Percentiles rank a stretch among this genome's conserved stretches.
Conservation (phyloP, 1,139 yeast genomes). For the Geotrichum aggregatum region DNA sequence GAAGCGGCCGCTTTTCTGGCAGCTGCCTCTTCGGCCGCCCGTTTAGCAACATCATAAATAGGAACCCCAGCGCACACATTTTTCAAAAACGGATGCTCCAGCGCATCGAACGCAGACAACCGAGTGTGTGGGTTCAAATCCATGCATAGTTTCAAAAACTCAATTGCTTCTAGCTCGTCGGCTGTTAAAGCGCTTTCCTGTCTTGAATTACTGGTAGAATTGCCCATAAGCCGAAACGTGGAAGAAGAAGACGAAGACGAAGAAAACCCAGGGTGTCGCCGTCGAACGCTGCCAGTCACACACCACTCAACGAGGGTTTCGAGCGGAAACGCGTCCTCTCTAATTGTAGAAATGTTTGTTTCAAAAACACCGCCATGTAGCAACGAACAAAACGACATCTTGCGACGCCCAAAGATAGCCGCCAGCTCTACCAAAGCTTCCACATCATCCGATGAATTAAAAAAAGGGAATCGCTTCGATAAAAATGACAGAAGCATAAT, state of each 20-base stretch:
- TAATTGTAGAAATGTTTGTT: slow-evolving; percentile 48
- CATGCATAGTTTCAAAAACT: slow-evolving; percentile 52
- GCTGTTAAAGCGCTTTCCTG: slow-evolving; percentile 3
- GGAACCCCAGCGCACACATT: slow-evolving; percentile 13
- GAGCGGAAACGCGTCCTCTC: slow-evolving; percentile 10
- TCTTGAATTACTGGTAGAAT: too few relatives aligned
- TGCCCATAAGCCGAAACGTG: slow-evolving; percentile 27
- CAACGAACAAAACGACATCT: slow-evolving; percentile 69
- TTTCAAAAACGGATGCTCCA: slow-evolving; percentile 52
- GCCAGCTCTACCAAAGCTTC: slow-evolving; percentile 87
- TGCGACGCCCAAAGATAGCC: slow-evolving; percentile 73
- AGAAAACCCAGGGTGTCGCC: not conserved
- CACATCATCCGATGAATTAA: slow-evolving; percentile 84
- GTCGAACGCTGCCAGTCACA: slow-evolving; percentile 23
- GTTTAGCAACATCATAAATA: not conserved
- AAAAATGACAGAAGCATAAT: slow-evolving; percentile 72
- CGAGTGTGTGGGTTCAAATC: slow-evolving; percentile 56
- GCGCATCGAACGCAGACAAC: slow-evolving; percentile 52
- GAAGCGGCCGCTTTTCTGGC: not conserved
- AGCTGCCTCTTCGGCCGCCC: not conserved
- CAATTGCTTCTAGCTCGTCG: slow-evolving; percentile 45
- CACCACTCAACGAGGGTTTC: slow-evolving; percentile 41
- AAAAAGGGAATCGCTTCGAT: slow-evolving; percentile 74
- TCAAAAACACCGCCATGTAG: slow-evolving; percentile 89
- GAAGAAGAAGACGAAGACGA: slow-evolving; percentile 11